A percentile compares a stretch with the other conserved stretches of the same genome.
Evolutionary conservation across 1,284 basidiomycete species (phyloP).

Genomic region (Ganoderma boninense): DNA sequence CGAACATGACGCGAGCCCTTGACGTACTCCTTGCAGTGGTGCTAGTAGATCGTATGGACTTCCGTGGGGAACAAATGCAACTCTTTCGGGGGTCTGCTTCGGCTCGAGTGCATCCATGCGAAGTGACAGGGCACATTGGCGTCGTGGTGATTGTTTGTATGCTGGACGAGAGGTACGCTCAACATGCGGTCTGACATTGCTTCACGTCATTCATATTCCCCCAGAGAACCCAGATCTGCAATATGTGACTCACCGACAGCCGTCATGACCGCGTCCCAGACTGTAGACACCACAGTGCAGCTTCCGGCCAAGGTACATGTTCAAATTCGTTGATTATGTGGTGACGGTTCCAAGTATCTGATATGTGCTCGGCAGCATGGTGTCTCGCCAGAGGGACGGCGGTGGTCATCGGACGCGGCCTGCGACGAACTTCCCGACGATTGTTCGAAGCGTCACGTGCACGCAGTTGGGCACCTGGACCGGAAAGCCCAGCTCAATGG

Average conservation of each 20-base stretch:
- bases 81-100: too few relatives aligned
- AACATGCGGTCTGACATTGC: neutral
- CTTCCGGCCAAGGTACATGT: neutral
- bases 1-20: conserved; percentile 91
- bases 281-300: neutral
- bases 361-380: conserved; percentile 2
- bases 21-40: conserved; percentile 91
- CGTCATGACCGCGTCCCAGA: conserved; percentile 2
- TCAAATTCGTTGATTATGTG: neutral
- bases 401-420: conserved; percentile 21
- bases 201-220: neutral
- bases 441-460: conserved; percentile 35
- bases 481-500: neutral
- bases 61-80: too few relatives aligned
- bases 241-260: neutral
- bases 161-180: too few relatives aligned
- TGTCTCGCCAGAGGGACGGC: neutral
- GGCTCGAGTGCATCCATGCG: too few relatives aligned
- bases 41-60: too few relatives aligned
- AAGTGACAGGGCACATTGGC: too few relatives aligned
- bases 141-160: too few relatives aligned
- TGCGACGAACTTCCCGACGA: conserved; percentile 10
- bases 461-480: conserved; percentile 31
- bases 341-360: neutral
- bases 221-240: neutral